Conservation (phyloP, 768 basidiomycete genomes). For the Boletus sensibilis region DNA sequence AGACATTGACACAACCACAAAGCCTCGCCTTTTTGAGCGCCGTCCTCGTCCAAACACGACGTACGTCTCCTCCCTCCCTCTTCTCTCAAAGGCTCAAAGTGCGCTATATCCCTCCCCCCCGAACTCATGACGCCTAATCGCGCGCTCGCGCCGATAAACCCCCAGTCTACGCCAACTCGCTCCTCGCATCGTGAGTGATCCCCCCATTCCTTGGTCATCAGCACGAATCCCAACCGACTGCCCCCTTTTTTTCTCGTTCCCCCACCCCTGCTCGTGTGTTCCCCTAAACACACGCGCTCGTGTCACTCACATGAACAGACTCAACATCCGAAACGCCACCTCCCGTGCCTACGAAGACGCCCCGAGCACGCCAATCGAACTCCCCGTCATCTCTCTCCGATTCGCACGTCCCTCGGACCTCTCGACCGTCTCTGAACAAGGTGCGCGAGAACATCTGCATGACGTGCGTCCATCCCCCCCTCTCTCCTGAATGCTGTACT, state of each 20-base stretch:
- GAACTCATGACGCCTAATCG: too few species aligned
- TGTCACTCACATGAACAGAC: conserved; percentile 1
- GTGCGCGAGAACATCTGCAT: not conserved
- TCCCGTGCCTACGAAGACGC: conserved; percentile 11
- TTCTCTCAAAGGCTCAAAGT: not conserved
- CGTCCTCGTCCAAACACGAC: conserved; percentile 26
- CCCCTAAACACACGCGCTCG: too few species aligned
- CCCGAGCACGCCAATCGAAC: conserved; percentile 2
- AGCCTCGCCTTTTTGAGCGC: conserved; percentile 20
- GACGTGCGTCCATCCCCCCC: not conserved
- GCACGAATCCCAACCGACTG: too few species aligned
- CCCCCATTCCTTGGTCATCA: not conserved
- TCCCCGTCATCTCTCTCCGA: conserved; percentile 20
- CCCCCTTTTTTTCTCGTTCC: not conserved
- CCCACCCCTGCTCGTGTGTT: too few species aligned
- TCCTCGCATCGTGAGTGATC: conserved; percentile 27
- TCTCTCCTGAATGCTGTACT: too few species aligned
- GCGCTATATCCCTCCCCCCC: not conserved
- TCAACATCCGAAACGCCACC: conserved; percentile 28
- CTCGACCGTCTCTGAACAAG: not conserved
- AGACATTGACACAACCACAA: conserved; percentile 23
- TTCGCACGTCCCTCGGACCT: conserved; percentile 23
- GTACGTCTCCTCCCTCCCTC: conserved; percentile 14
- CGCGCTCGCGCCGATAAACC: not conserved
- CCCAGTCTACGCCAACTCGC: conserved; percentile 31